phyloP scores from a whole-genome alignment of 2,329 filamentous ascomycete species.

The Stachybotrys echinatus region DNA sequence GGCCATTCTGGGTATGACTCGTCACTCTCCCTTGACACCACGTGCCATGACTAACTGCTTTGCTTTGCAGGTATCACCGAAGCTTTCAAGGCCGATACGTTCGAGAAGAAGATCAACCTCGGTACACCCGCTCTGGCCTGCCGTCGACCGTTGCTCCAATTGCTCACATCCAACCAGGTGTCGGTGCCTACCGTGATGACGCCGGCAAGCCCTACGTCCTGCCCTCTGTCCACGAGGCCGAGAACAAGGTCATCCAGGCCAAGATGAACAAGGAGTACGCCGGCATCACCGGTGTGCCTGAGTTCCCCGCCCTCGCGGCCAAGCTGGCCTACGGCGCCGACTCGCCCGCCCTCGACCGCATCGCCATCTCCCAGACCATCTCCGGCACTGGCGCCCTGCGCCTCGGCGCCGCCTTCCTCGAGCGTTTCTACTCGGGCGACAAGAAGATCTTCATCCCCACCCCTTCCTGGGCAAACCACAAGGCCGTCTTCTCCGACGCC shows the following conservation, averaged over 20 bases:
- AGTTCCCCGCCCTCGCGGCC: conserved; percentile 90
- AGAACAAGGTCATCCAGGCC: conserved; percentile 75
- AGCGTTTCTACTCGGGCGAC: conserved; percentile 82
- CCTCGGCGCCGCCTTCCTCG: conserved; percentile 89
- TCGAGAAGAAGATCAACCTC: conserved; percentile 95
- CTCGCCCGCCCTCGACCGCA: conserved; percentile 69
- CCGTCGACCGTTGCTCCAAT: conserved; percentile 3
- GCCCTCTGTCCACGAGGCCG: conserved; percentile 83
- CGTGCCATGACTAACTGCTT: conserved; percentile 15
- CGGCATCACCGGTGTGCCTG: conserved; percentile 90
- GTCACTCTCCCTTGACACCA: conserved; percentile 8
- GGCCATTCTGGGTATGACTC: conserved; percentile 69
- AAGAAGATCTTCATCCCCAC: conserved; percentile 97
- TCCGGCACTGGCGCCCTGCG: conserved; percentile 94
- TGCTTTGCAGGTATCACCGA: conserved; percentile 72
- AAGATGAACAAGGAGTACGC: conserved; percentile 95
- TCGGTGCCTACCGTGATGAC: conserved; percentile 97
- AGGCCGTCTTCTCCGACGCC: conserved; percentile 89
- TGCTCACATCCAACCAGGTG: conserved; percentile 48
- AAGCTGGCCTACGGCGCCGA: conserved; percentile 83
- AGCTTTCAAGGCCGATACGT: conserved; percentile 95
- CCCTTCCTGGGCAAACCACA: conserved; percentile 98
- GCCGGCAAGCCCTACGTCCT: conserved; percentile 97
- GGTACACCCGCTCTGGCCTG: conserved; percentile 47
- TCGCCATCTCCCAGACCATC: conserved; percentile 95